Base-by-base conservation (phyloP, 2,329 filamentous ascomycete species). In the Fusarium sp. region DNA sequence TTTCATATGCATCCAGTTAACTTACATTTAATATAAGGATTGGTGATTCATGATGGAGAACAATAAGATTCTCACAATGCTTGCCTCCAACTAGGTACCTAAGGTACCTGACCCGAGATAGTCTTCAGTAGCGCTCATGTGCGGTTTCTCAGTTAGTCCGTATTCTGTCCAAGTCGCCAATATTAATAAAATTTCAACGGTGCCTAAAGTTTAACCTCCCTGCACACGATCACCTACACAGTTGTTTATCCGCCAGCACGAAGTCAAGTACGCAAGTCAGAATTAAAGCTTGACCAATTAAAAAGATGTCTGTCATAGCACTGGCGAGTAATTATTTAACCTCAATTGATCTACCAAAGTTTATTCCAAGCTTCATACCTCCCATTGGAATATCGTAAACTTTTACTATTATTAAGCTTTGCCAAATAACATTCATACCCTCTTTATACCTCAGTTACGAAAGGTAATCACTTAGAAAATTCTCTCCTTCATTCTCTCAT, bases 1-100 rank as follows among this genome's bases (percentile, higher is more conserved):
- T 22, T 14, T 0, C 3, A 39, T 22, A 12, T 22, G 20, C 0
- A 14, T 39, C 5, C 39, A 9, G 0, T 6, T 8, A 8, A 22
- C 1, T 22, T 24, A 8, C 14, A 17, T 17, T 11, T 11, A 15
- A 11, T n/a, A 42, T 17, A 24, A 18, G 41, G 0, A 12, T 44
- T 44, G 9, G 22, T 15, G 22, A n/a, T n/a, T 5, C 1, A 41
- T 41, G 8, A 41, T 41, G 3, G 2, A 41, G 39, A 41, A 22
- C 3, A 3, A 6, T 15, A n/a, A 44, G 15, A 24, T 24, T 24
- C n/a, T 17, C 1, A 3, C 39, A 41, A 41, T 41, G 12, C 18
- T 1, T 39, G 38, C 38, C 36, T 4, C 20, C 5, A 18, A 13
- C 20, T n/a, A n/a, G n/a, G n/a, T n/a, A n/a, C n/a, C n/a, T n/a